Percentiles rank a stretch among this genome's conserved stretches.
phyloP scores from a whole-genome alignment of 1,284 basidiomycete species.

The Ceratobasidium sp. region DNA sequence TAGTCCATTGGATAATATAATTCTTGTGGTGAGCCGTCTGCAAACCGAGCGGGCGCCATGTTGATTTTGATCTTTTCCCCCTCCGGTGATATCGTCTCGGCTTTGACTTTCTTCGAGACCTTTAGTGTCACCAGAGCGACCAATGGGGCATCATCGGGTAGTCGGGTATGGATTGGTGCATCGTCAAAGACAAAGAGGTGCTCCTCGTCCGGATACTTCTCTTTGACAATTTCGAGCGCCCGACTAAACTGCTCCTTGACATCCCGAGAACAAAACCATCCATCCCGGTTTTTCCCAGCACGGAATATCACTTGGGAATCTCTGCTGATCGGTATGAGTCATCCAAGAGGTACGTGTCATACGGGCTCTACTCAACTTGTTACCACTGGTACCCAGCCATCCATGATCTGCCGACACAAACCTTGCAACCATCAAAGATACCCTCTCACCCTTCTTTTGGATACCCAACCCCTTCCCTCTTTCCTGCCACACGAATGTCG shows the following conservation, averaged over 20 bases:
- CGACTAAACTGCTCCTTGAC: conserved; percentile 50
- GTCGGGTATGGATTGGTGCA: conserved; percentile 55
- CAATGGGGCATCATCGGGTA: conserved; percentile 52
- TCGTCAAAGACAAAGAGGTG: conserved; percentile 57
- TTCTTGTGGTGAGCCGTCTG: conserved; percentile 47
- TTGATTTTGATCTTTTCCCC: conserved; percentile 48
- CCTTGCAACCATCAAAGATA: conserved; percentile 60
- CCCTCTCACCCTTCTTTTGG: conserved; percentile 55
- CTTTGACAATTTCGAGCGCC: conserved; percentile 55
- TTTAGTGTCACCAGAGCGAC: conserved; percentile 52
- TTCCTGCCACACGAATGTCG: conserved; percentile 52
- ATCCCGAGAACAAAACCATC: conserved; percentile 56
- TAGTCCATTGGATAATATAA: conserved; percentile 53
- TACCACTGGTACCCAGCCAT: conserved; percentile 46
- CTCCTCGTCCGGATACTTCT: conserved; percentile 49
- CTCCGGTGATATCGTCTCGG: not conserved
- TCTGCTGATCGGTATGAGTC: conserved; percentile 21
- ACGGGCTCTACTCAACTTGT: not conserved
- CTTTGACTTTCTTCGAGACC: not conserved
- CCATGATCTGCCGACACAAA: conserved; percentile 59
- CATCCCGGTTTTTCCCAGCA: conserved; percentile 60
- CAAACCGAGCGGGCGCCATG: conserved; percentile 40
- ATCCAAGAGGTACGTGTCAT: not conserved
- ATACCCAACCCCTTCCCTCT: conserved; percentile 49
- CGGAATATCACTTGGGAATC: conserved; percentile 52